Evolutionary conservation across 1,139 yeast genomes (phyloP).

Genomic region (Magnusiomyces paraingens): DNA sequence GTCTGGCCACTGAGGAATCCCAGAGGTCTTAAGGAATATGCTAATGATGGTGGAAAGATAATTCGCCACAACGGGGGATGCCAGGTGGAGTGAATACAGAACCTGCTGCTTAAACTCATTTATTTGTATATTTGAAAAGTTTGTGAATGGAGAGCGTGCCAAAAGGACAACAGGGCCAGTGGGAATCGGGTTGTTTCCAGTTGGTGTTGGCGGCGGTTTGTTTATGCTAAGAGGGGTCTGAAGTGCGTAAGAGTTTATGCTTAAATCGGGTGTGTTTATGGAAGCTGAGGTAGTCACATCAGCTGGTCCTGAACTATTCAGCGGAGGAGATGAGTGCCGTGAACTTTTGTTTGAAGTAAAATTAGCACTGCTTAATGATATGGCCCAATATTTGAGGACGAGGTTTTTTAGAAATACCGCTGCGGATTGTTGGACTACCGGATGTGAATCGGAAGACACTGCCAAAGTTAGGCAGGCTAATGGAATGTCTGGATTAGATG

Average conservation of each 20-base stretch:
- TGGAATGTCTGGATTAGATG: constrained; percentile 62
- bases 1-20: constrained; percentile 13
- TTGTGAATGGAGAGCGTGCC: neutral
- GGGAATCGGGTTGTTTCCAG: neutral
- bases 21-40: neutral
- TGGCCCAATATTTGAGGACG: constrained; percentile 56
- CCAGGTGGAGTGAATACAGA: constrained; percentile 10
- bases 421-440: constrained; percentile 64
- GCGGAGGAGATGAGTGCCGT: no score
- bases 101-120: constrained; percentile 11
- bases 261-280: no score
- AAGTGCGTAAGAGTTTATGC: neutral
- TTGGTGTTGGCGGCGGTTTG: neutral
- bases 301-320: no score
- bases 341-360: no score
- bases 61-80: constrained; percentile 12
- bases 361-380: neutral
- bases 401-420: constrained; percentile 84
- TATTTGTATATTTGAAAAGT: neutral
- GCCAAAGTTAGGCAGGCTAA: constrained; percentile 79
- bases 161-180: neutral
- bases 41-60: constrained; percentile 12
- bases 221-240: neutral
- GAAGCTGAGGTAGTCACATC: no score
- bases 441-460: constrained; percentile 45